Evolutionary conservation across 2,329 filamentous ascomycete species (phyloP).

Genomic region (Colletotrichum endophyticum): DNA sequence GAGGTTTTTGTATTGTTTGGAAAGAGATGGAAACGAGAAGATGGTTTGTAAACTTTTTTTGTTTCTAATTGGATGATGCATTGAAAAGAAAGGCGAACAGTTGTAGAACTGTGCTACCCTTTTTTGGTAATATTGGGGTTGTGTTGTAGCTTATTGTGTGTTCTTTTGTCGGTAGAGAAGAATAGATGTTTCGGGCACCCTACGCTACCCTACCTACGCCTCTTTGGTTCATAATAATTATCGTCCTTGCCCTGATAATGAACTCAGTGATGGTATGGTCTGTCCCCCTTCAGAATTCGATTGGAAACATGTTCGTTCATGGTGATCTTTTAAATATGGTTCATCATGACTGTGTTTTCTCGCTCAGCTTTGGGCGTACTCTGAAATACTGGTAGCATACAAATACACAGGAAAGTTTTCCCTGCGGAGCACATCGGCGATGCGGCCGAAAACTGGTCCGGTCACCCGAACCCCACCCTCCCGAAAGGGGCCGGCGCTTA

Average conservation of each 20-base stretch:
- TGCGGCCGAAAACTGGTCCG: neutral
- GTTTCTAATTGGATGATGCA: neutral
- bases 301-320: rapidly evolving
- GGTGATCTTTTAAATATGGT: neutral
- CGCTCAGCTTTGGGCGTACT: neutral
- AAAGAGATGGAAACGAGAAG: neutral
- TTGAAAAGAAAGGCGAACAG: neutral
- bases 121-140: neutral
- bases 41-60: neutral
- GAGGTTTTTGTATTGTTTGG: neutral
- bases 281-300: neutral
- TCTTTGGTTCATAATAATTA: neutral
- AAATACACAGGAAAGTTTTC: neutral
- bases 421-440: neutral
- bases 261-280: neutral
- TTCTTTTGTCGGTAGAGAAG: conserved; percentile 1
- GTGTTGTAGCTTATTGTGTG: conserved; percentile 7
- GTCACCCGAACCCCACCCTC: neutral
- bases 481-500: neutral
- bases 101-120: neutral
- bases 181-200: neutral
- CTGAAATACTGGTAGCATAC: neutral
- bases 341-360: neutral
- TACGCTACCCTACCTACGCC: neutral
- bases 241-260: neutral